phyloP scores from a whole-genome alignment of 2,329 filamentous ascomycete species.

The Colletotrichum higginsianum region DNA sequence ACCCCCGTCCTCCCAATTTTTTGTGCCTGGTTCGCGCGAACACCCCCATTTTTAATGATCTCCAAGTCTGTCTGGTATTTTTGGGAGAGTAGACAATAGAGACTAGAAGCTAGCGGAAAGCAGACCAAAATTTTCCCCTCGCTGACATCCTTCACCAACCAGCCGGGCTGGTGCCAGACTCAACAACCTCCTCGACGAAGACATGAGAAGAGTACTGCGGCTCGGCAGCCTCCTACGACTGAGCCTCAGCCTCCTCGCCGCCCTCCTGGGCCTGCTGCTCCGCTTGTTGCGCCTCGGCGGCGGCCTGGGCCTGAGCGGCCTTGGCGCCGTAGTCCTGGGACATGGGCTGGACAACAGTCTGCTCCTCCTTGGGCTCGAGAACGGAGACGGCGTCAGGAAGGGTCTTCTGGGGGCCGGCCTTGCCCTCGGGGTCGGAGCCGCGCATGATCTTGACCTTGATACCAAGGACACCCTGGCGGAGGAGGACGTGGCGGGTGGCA shows the following conservation, averaged over 20 bases:
- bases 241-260: constrained; percentile 68
- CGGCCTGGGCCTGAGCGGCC: constrained; percentile 76
- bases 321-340: constrained; percentile 99
- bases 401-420: constrained; percentile 96
- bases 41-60: constrained; percentile 26
- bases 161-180: constrained; percentile 18
- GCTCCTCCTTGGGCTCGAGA: constrained; percentile 99
- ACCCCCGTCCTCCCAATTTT: constrained; percentile 41
- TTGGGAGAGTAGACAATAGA: constrained; percentile 28
- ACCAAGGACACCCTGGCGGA: constrained; percentile 99
- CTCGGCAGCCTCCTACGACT: constrained; percentile 58
- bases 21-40: constrained; percentile 33
- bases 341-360: constrained; percentile 92
- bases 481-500: constrained; percentile 98
- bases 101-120: constrained; percentile 28
- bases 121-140: constrained; percentile 9
- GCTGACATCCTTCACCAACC: neutral
- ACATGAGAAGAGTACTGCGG: constrained; percentile 31
- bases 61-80: constrained; percentile 31
- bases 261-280: constrained; percentile 64
- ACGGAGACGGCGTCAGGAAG: constrained; percentile 99
- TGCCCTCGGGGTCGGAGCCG: constrained; percentile 98
- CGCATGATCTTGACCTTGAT: constrained; percentile 99
- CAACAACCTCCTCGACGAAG: constrained; percentile 14
- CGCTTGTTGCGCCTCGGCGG: constrained; percentile 73